Evolutionary conservation across 1,284 basidiomycete species (phyloP), one percentile per base, ranked within the genome.

Genomic region (Fomitopsis betulina): DNA sequence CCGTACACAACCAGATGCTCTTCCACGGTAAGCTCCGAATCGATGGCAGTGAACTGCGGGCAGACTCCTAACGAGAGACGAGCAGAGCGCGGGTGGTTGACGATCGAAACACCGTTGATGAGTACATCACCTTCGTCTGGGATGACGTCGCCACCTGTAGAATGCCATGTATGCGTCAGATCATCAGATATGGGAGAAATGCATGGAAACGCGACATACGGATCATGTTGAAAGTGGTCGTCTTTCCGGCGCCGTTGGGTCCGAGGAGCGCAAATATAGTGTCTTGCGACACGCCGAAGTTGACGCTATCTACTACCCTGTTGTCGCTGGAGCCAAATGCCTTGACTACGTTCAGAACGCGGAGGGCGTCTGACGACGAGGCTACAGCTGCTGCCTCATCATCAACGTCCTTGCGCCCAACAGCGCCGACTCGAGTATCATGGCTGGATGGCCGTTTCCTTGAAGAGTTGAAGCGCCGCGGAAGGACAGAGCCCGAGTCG

Each of bases 21-120:
- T 30, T 84, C 78, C 15, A 92, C 91, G 3, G 87, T 92, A 51
- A 93, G 72, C 62, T 90, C 84, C 5, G 83, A 76, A 62, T 93
- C 91, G 58, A 93, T 89, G 0, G 91, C 90, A 5, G 90, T 91
- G 72, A 91, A 90, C 63, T 93, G 91, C 0, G 90, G 91, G 67
- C 89, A 92, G 42, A 93, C 88, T 2, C 90, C 90, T 7, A 93
- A 80, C 5, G 81, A 78, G 5, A 86, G 77, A 49, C 87, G 79
- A 32, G 90, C 87, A 4, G 72, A 75, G 37, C 81, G 81, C 0
- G 88, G 82, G 57, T 84, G 76, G 27, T 17, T 76, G 73, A 88
- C 74, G 38, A 89, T 82, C 0, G 89, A 91, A 32, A 78, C 74
- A 1, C 80, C 83, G 54, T 82, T 79, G 64, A 93, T 86, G 53